A percentile compares a stretch with the other conserved stretches of the same genome.
Conservation (phyloP, 768 basidiomycete genomes). For the Cyclocybe aegerita region DNA sequence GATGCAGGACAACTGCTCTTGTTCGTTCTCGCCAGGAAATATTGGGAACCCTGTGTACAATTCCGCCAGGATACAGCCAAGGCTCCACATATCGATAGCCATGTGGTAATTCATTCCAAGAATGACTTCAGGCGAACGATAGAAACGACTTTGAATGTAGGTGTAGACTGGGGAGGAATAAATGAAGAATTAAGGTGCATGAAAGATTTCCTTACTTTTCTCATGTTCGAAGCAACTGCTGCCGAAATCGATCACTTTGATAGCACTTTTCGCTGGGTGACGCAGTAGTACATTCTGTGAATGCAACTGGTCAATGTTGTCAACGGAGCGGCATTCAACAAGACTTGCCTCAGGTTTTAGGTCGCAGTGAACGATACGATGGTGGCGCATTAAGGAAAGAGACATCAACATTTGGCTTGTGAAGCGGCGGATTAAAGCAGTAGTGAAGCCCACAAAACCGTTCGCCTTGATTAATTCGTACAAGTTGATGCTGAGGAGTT, state of each 20-base stretch:
- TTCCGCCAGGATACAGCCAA: slow-evolving; percentile 97
- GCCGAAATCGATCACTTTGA: slow-evolving; percentile 99
- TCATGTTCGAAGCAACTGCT: slow-evolving; percentile 98
- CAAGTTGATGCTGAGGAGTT: slow-evolving; percentile 95
- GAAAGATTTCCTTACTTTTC: slow-evolving; percentile 67
- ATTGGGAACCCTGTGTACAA: slow-evolving; percentile 97
- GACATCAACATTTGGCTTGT: slow-evolving; percentile 94
- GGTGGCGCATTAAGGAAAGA: slow-evolving; percentile 90
- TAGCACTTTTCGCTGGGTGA: slow-evolving; percentile 93
- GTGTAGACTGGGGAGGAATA: slow-evolving; percentile 78
- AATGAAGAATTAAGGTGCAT: slow-evolving; percentile 3
- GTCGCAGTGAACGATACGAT: slow-evolving; percentile 98
- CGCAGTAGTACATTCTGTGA: slow-evolving; percentile 87
- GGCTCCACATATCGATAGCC: slow-evolving; percentile 99
- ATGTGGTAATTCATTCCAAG: slow-evolving; percentile 99
- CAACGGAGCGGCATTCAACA: neutral
- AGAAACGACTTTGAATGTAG: slow-evolving; percentile 99
- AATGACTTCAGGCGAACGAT: slow-evolving; percentile 99
- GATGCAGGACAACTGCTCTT: slow-evolving; percentile 96
- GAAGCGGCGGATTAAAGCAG: slow-evolving; percentile 91
- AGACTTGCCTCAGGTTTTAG: slow-evolving; percentile 89
- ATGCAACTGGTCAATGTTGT: slow-evolving; percentile 5
- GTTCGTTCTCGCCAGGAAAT: slow-evolving; percentile 98
- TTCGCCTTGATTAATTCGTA: slow-evolving; percentile 99
- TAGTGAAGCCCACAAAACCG: slow-evolving; percentile 97